Evolutionary conservation across 2,329 filamentous ascomycete genomes (phyloP).

Genomic region (Botrytis fabae): DNA sequence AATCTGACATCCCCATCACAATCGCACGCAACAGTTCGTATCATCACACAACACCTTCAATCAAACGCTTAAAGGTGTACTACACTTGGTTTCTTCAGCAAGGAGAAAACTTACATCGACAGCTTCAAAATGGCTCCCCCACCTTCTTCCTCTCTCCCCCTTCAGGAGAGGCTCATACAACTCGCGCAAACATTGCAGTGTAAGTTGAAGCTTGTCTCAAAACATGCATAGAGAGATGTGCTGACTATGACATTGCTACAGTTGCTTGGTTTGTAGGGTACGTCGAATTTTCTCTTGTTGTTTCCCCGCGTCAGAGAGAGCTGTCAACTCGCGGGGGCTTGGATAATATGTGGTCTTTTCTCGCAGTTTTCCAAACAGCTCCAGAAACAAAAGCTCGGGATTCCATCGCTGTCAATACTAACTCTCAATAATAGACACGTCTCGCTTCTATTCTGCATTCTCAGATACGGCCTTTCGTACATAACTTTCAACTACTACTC

Average conservation of each 20-base stretch:
- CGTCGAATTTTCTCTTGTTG: conserved; percentile 44
- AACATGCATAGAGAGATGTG: conserved; percentile 25
- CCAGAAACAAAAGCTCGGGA: conserved; percentile 15
- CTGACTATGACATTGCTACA: conserved; percentile 41
- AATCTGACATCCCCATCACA: neutral
- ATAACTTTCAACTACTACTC: conserved; percentile 85
- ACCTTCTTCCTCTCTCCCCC: conserved; percentile 39
- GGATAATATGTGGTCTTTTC: conserved; percentile 19
- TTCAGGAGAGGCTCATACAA: conserved; percentile 61
- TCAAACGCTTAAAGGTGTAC: neutral
- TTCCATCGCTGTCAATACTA: conserved; percentile 24
- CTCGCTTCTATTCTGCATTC: conserved; percentile 76
- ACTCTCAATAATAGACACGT: conserved; percentile 64
- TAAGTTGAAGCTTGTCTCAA: conserved; percentile 50
- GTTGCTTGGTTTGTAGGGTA: conserved; percentile 83
- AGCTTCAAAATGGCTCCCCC: conserved; percentile 39
- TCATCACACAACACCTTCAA: neutral
- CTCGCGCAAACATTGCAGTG: conserved; percentile 92
- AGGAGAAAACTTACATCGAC: neutral
- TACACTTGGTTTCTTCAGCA: neutral
- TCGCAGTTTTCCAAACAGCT: neutral
- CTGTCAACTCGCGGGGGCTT: conserved; percentile 25
- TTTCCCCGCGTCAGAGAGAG: conserved; percentile 14
- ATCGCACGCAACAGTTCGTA: neutral
- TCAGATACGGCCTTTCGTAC: conserved; percentile 83